Percentiles rank a stretch among this genome's conserved stretches.
phyloP scores from a whole-genome alignment of 1,284 basidiomycete species.

The Boletus hoseneyae region DNA sequence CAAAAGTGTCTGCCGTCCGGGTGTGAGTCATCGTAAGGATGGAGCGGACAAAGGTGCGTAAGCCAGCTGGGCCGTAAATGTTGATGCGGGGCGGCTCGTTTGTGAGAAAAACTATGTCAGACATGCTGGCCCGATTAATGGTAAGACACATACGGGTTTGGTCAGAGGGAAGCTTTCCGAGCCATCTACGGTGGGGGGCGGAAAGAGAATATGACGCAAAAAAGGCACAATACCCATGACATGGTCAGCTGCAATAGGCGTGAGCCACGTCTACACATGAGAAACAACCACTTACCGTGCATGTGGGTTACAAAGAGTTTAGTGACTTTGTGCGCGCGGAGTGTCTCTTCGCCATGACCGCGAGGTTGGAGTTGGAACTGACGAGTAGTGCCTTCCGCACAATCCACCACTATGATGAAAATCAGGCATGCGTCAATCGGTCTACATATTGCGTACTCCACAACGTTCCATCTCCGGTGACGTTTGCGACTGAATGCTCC shows the following conservation, averaged over 20 bases:
- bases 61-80: constrained; percentile 80
- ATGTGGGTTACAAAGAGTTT: constrained; percentile 89
- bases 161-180: constrained; percentile 20
- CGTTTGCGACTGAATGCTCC: constrained; percentile 42
- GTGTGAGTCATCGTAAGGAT: constrained; percentile 70
- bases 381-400: constrained; percentile 79
- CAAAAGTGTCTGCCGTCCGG: constrained; percentile 63
- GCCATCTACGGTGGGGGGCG: constrained; percentile 37
- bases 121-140: neutral
- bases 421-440: constrained; percentile 5
- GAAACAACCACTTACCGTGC: constrained; percentile 53
- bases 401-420: constrained; percentile 69
- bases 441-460: constrained; percentile 52
- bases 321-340: constrained; percentile 55
- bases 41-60: constrained; percentile 76
- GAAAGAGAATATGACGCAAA: constrained; percentile 59
- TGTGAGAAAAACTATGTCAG: constrained; percentile 3
- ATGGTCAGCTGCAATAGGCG: constrained; percentile 63
- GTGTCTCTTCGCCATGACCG: constrained; percentile 25
- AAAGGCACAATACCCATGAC: constrained; percentile 77
- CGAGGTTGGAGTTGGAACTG: constrained; percentile 52
- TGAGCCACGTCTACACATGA: neutral
- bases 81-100: constrained; percentile 56
- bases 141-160: constrained; percentile 16
- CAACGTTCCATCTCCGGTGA: constrained; percentile 50